phyloP scores from a whole-genome alignment of 306 rosid genomes.

The Trifolium dubium region DNA sequence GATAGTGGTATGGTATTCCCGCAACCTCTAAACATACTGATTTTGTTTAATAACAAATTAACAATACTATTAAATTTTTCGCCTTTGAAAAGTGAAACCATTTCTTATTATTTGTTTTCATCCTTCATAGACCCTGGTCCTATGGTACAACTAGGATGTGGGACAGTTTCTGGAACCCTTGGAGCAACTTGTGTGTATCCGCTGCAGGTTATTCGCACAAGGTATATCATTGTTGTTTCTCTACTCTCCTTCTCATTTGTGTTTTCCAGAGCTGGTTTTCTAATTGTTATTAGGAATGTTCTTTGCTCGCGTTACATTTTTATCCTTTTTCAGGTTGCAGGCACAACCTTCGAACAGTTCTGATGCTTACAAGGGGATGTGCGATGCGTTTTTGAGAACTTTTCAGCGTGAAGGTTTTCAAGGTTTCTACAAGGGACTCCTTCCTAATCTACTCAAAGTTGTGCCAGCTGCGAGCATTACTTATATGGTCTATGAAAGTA shows the following conservation, averaged over 20 bases:
- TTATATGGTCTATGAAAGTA: conserved; percentile 53
- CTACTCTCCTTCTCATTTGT: conserved; percentile 7
- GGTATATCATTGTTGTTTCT: conserved; percentile 42
- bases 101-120: conserved; percentile 3
- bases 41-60: conserved; percentile 10
- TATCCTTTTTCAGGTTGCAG: conserved; percentile 49
- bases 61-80: neutral
- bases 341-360: conserved; percentile 50
- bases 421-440: conserved; percentile 58
- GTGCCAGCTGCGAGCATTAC: conserved; percentile 65
- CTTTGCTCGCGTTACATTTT: conserved; percentile 30
- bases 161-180: conserved; percentile 56
- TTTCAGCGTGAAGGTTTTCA: conserved; percentile 47
- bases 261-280: conserved; percentile 21
- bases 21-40: conserved; percentile 8
- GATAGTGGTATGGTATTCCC: conserved; percentile 51
- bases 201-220: conserved; percentile 61
- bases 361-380: conserved; percentile 55
- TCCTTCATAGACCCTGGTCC: conserved; percentile 55
- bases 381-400: conserved; percentile 53
- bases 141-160: conserved; percentile 59
- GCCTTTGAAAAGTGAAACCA: conserved; percentile 9
- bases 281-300: neutral
- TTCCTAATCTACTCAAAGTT: conserved; percentile 63
- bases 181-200: conserved; percentile 64